Evolutionary conservation across 2,329 filamentous ascomycete genomes (phyloP).

Genomic region (Cercospora sp.): DNA sequence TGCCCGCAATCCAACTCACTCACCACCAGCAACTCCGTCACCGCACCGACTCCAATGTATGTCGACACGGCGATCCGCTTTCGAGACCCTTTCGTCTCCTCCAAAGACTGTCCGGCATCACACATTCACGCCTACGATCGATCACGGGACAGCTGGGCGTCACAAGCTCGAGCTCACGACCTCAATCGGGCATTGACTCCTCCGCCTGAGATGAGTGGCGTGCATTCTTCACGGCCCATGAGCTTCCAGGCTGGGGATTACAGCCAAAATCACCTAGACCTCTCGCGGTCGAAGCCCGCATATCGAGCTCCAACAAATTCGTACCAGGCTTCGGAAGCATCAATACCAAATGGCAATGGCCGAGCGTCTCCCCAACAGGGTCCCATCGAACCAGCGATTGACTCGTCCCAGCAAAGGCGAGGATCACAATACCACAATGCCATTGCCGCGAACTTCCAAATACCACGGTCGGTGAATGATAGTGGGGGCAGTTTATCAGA

Average conservation of each 20-base stretch:
- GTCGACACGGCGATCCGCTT: conserved; percentile 38
- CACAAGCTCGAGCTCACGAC: conserved; percentile 24
- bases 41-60: conserved; percentile 37
- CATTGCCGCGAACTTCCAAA: conserved; percentile 60
- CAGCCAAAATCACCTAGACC: conserved; percentile 30
- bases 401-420: conserved; percentile 21
- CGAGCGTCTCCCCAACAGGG: conserved; percentile 29
- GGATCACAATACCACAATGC: conserved; percentile 37
- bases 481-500: conserved; percentile 75
- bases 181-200: conserved; percentile 36
- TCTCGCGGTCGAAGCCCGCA: conserved; percentile 21
- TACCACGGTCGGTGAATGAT: conserved; percentile 73
- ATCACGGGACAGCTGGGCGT: conserved; percentile 22
- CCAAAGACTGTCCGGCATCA: conserved; percentile 29
- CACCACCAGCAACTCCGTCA: conserved; percentile 29
- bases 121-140: conserved; percentile 20
- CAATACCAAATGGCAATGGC: conserved; percentile 19
- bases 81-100: conserved; percentile 37
- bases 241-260: conserved; percentile 24
- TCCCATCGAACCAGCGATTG: conserved; percentile 15
- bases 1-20: conserved; percentile 18
- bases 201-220: conserved; percentile 40
- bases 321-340: conserved; percentile 23
- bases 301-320: conserved; percentile 28
- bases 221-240: conserved; percentile 27